A percentile compares a stretch with the other conserved stretches of the same genome.
These are phyloP conservation scores for Rosa persica DNA, from an alignment of 306 rosid species.

Conservation along the genomic window DNA sequence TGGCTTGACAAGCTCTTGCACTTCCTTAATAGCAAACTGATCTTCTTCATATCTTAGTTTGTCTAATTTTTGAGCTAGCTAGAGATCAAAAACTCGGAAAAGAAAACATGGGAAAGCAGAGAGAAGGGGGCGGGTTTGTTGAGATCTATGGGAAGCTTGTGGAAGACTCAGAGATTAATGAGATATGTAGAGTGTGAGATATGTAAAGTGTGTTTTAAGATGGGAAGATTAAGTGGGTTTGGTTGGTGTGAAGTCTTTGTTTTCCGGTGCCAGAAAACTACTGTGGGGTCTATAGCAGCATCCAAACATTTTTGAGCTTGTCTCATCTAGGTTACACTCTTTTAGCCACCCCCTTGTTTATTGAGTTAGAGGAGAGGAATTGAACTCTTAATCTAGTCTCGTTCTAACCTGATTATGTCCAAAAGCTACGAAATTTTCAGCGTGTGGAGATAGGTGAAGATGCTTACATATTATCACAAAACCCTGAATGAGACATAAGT, in stretches of 20 bases:
- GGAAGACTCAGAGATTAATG: conserved; percentile 38
- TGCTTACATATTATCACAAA: no score
- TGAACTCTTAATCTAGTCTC: no score
- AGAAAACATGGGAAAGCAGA: background rate
- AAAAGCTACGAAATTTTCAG: no score
- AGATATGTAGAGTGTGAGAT: conserved; percentile 9
- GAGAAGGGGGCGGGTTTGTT: background rate
- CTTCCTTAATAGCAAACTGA: conserved; percentile 62
- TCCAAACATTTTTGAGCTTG: conserved; percentile 24
- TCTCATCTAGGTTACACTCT: no score
- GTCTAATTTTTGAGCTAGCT: background rate
- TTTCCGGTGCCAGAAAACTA: conserved; percentile 49
- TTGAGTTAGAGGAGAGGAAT: no score
- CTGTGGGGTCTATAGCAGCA: conserved; percentile 57
- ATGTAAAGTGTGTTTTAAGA: conserved; percentile 29
- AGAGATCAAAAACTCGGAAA: background rate
- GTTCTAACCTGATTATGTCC: no score
- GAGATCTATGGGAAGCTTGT: conserved; percentile 47
- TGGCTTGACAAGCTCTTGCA: conserved; percentile 89
- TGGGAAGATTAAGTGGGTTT: conserved; percentile 21
- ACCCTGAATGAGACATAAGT: no score
- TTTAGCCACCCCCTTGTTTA: no score
- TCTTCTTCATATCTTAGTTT: conserved; percentile 59
- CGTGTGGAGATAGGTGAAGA: no score
- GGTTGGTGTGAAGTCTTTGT: conserved; percentile 59